Evolutionary conservation across 1,284 basidiomycete genomes (phyloP), one percentile per base, ranked within the genome.

Genomic region (Somion occarium): DNA sequence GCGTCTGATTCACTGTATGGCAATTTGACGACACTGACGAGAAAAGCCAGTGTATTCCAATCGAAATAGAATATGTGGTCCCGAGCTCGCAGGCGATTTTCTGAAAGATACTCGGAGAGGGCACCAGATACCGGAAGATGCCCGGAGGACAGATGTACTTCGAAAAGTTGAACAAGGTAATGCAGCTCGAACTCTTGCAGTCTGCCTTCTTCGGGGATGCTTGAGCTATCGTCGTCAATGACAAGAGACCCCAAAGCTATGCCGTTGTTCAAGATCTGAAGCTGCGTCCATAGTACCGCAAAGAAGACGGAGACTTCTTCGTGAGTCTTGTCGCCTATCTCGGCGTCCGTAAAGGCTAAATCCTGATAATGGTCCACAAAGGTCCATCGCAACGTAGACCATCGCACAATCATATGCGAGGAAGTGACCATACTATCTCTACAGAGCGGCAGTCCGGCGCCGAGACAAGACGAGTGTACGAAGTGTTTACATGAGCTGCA

Each of bases 261-360:
- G 0, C 89, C 90, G 55, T 80, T 83, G 44, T 73, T 71, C 47
- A 90, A 64, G 15, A 90, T 73, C 51, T 87, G 80, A 18, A 82
- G 62, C 59, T 92, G 88, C 0, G 71, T 77, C 76, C 82, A 85
- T 3, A 91, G 66, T 15, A 74, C 64, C 11, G 77, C 74, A 55
- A 75, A 74, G 41, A 80, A 72, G 3, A 87, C 70, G 1, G 84
- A 79, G 3, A 87, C 61, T 58, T 91, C 88, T 68, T 92, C 90
- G 58, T 81, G 84, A 9, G 77, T 75, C 48, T 65, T 67, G 3
- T 61, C 58, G 1, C 59, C 55, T 5, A 88, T 64, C 18, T 79
- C 74, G 3, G 75, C 67, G 39, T 70, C 64, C 2, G 69, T 67
- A 20, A 76, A 58, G 5, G 69, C 58, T 18, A 84, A 60, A 30